Conservation (phyloP, 352 stramenopile species). For the Phytopythium litorale region DNA sequence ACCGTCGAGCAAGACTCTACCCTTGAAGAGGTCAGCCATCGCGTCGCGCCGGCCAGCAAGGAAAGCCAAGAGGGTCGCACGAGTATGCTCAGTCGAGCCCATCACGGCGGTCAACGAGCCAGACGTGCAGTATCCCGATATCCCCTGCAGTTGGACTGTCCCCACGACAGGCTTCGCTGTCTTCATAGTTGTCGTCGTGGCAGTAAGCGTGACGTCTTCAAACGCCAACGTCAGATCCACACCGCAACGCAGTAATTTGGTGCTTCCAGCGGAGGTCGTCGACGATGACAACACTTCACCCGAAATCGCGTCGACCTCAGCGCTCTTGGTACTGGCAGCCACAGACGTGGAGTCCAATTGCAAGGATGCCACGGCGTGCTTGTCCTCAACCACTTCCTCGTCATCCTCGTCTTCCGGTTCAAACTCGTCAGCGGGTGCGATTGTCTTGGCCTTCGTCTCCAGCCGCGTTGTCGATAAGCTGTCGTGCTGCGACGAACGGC, state of each 20-base stretch:
- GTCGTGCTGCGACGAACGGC: not conserved
- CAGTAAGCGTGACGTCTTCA: constrained; percentile 15
- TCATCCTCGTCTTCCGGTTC: constrained; percentile 3
- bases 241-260: constrained; percentile 5
- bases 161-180: not conserved
- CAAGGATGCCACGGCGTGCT: not conserved
- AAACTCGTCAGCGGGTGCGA: not conserved
- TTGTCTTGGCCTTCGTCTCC: not conserved
- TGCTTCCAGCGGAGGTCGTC: not conserved
- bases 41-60: constrained; percentile 13
- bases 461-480: not conserved
- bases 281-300: constrained; percentile 1
- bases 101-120: constrained; percentile 18
- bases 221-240: constrained; percentile 16
- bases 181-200: not conserved
- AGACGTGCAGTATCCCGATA: constrained; percentile 17
- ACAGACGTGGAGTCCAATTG: not conserved
- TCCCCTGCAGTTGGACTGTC: constrained; percentile 10
- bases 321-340: not conserved
- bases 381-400: not conserved
- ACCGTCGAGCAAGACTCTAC: constrained; percentile 18
- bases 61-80: constrained; percentile 12
- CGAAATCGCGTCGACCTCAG: not conserved
- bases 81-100: constrained; percentile 11
- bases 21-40: constrained; percentile 4